Base-by-base conservation (phyloP, 495 filamentous ascomycete species). In the Viridothelium virens region DNA sequence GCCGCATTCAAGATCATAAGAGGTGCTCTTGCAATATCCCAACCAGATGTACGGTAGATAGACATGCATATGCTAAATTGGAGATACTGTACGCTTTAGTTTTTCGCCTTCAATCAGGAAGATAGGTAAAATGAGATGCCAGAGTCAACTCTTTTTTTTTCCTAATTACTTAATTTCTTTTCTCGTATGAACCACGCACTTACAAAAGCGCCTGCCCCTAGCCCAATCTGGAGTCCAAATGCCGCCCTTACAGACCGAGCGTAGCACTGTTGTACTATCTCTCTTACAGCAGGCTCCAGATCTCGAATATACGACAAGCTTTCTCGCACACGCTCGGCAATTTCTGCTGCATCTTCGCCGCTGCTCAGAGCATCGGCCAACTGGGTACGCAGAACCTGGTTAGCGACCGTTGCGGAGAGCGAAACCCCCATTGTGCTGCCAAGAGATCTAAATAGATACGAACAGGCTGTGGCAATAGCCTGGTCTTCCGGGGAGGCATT, bases 401-500 rank as follows among this genome's bases (percentile, higher is more conserved):
- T 91, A 18, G 91, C 82, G 16, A 91, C 81, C 2, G 88, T 91
- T 0, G 89, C 84, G 14, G 85, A 82, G 34, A 90, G 72, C 33
- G 87, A 87, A 46, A 95, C 75, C 9, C 91, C 90, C 25, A 90
- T 81, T 9, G 91, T 86, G 3, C 85, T 86, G n/a, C 91, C 91
- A 10, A 95, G 78, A 3, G 88, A 87, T 3, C 91, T 86, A 81
- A 96, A 96, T 2, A 95, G 83, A 74, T 95, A 96, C 1, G 86
- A 90, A 74, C 89, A 92, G 1, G 91, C 91, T 12, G 90, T 92
- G 2, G 87, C 87, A 2, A 95, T 82, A 0, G 91, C 91, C 66
- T 90, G 86, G 68, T 94, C 90, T 47, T 83, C 81, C 0, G 76
- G 79, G 7, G 81, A 76, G 0, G 87, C 82, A 70, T 92, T 92